Conservation (phyloP, 306 rosid species). For the Trichosanthes truncata region DNA sequence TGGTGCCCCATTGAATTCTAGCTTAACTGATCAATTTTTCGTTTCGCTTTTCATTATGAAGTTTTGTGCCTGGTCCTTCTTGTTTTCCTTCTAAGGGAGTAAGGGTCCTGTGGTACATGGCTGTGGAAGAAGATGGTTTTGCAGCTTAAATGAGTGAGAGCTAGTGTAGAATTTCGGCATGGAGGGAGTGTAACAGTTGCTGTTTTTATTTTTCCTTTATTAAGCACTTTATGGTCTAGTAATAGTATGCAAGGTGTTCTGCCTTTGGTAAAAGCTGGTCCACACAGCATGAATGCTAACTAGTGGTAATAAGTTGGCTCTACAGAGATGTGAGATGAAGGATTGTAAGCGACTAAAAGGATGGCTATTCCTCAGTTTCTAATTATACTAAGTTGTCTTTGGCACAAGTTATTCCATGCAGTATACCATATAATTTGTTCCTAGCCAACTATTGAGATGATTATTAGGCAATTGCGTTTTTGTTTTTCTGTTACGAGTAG, state of each 20-base stretch:
- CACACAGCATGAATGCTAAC: not conserved
- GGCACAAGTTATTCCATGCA: not conserved
- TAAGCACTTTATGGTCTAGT: not conserved
- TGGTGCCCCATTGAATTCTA: not conserved
- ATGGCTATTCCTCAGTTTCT: not conserved
- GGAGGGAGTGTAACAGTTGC: not conserved
- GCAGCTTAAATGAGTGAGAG: not conserved
- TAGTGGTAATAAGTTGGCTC: not conserved
- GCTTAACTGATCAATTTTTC: not conserved
- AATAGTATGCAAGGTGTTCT: not conserved
- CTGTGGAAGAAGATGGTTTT: not conserved
- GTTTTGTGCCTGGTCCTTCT: not conserved
- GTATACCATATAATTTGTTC: not conserved
- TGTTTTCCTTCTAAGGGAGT: not conserved
- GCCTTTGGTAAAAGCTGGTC: not conserved
- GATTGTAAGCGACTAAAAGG: not conserved
- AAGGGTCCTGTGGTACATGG: not conserved
- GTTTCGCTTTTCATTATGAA: not conserved
- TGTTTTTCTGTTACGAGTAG: not conserved
- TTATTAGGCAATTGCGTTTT: not conserved
- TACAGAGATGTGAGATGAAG: not conserved
- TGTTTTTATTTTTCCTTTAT: not conserved
- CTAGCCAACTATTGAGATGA: not conserved
- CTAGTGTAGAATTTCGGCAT: not conserved
- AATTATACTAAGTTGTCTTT: not conserved